Conservation (phyloP, 176 grass and related monocot species). For the Chrysopogon serrulatus region DNA sequence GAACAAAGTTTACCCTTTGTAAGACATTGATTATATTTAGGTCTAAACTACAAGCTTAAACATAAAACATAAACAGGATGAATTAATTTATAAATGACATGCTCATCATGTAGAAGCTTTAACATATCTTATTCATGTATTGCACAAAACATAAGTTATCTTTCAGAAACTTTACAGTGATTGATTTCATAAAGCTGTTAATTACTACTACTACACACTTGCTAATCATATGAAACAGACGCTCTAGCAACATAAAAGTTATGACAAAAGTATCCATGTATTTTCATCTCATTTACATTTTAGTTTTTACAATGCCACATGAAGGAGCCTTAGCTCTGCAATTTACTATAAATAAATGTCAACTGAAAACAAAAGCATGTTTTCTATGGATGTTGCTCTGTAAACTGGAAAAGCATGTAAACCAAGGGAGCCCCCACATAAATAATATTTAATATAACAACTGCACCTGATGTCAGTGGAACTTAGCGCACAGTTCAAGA, state of each 20-base stretch:
- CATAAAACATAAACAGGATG: background rate
- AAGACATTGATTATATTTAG: background rate
- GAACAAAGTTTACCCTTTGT: background rate
- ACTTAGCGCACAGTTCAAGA: background rate
- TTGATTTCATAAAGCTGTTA: background rate
- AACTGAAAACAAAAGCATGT: background rate
- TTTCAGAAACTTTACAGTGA: background rate
- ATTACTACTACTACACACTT: background rate
- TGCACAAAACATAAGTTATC: background rate
- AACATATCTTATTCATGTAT: background rate
- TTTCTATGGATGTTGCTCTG: background rate
- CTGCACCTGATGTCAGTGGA: background rate
- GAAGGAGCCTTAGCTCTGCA: background rate
- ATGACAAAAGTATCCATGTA: background rate
- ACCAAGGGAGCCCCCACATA: no score
- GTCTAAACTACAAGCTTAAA: background rate
- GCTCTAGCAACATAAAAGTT: background rate
- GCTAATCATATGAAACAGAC: background rate
- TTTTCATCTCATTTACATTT: background rate
- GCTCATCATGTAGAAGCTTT: background rate
- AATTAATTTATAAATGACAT: background rate
- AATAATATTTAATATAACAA: background rate
- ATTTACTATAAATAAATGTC: background rate
- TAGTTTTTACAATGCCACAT: background rate
- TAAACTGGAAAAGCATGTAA: background rate